Base-by-base conservation (phyloP, 208 protist species). In the Trypanosoma vivax region DNA sequence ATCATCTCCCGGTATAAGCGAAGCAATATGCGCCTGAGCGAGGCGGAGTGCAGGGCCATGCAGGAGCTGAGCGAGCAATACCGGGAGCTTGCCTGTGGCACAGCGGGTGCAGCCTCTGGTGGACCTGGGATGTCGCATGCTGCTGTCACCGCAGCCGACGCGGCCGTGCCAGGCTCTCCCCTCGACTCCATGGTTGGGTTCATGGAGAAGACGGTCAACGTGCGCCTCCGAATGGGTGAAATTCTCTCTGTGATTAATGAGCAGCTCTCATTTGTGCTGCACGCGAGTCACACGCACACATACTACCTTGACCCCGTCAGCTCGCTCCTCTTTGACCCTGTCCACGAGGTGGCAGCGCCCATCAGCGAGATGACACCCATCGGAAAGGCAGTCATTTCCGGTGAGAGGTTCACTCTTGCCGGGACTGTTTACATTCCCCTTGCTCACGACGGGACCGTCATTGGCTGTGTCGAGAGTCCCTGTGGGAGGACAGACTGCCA, bases 371-470 rank as follows among this genome's bases (percentile, higher is more conserved):
- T 57, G 14, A 74, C 77, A 3, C 53, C 74, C 6, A 45, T 90
- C 21, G 77, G 74, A 19, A 83, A 76, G 64, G 72, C 65, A 4
- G 54, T 57, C 2, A 40, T 50, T 38, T 75, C 70, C 49, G 55
- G 56, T 14, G 50, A 49, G 3, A 43, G 52, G 33, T 72, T 64
- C 58, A 69, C 50, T 4, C 70, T 81, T 39, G 69, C 64, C 21
- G 72, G 67, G 42, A 78, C 70, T 13, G 48, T 86, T 0, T 90
- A 79, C 61, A 76, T 90, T 24, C 82, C 82, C 5, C 57, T 90
- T 2, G 45, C 48, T 50, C 60, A 63, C 14, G 33, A 62, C 0
- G 51, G 50, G 2, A 49, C 57, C n/a, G 68, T 83, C 19, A 61
- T 90, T 14, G 82, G 77, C 5, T 85, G 77, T 55, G 60, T 90